Conservation (phyloP, 2,329 filamentous ascomycete species). For the Thielaviopsis euricoi region DNA sequence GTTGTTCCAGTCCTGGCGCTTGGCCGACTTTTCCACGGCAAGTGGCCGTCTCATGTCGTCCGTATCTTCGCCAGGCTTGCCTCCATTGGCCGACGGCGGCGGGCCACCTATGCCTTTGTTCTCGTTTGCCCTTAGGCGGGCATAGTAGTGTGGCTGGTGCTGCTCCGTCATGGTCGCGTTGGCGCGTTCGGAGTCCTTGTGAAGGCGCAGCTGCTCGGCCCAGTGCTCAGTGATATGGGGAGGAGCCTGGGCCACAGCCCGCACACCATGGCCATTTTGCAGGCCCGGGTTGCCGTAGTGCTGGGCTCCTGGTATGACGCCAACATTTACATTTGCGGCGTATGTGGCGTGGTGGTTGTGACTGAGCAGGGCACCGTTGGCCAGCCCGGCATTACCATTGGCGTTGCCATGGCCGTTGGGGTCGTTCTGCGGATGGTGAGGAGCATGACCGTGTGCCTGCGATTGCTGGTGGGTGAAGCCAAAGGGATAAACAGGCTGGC, state of each 20-base stretch:
- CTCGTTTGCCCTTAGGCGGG: constrained; percentile 50
- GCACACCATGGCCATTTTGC: constrained; percentile 38
- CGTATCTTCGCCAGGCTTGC: constrained; percentile 35
- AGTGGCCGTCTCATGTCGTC: constrained; percentile 44
- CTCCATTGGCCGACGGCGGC: constrained; percentile 27
- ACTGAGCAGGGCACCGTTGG: constrained; percentile 28
- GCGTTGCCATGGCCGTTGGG: constrained; percentile 36
- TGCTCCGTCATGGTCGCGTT: constrained; percentile 55
- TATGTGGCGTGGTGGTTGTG: constrained; percentile 10
- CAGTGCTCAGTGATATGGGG: constrained; percentile 54
- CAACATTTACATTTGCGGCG: constrained; percentile 7
- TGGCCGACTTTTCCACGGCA: constrained; percentile 48
- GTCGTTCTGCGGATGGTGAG: constrained; percentile 45
- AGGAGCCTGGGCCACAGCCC: constrained; percentile 28
- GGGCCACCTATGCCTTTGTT: constrained; percentile 48
- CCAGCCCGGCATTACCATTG: constrained; percentile 28
- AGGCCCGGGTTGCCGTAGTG: constrained; percentile 18
- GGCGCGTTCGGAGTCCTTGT: constrained; percentile 58
- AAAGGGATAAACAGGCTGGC: constrained; percentile 27
- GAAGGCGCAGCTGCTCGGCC: constrained; percentile 71
- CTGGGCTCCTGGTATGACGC: constrained; percentile 4
- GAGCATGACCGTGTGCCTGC: constrained; percentile 38
- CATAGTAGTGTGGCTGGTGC: constrained; percentile 54
- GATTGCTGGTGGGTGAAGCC: constrained; percentile 53
- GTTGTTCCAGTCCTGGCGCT: constrained; percentile 76